phyloP scores from a whole-genome alignment of 192 early-diverging fungal species.

The Gamsiella multidivaricata region DNA sequence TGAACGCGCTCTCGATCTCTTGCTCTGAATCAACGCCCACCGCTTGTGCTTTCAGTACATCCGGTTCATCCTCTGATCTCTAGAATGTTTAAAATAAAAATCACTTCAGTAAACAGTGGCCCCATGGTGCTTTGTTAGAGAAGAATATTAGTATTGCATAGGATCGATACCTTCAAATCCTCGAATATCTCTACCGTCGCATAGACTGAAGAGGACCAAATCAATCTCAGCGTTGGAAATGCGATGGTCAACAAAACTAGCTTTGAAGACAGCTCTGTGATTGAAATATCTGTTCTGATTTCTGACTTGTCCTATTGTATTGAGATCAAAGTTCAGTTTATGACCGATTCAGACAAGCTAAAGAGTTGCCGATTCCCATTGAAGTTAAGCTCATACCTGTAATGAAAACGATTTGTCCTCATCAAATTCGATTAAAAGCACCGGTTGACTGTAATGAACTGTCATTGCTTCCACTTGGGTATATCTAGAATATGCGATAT shows the following conservation, averaged over 20 bases:
- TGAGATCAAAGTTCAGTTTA: conserved; percentile 2
- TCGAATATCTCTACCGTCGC: conserved; percentile 91
- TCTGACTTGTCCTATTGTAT: conserved; percentile 54
- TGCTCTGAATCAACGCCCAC: conserved; percentile 75
- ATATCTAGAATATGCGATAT: conserved; percentile 57
- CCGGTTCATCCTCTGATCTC: conserved; percentile 83
- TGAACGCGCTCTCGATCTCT: conserved; percentile 73
- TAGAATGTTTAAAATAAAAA: conserved; percentile 41
- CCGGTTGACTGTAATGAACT: conserved; percentile 79
- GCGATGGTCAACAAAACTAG: conserved; percentile 79
- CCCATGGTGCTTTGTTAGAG: background rate
- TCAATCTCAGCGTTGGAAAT: conserved; percentile 85
- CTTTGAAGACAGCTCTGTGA: conserved; percentile 77
- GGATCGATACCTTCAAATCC: conserved; percentile 78
- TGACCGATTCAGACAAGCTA: conserved; percentile 47
- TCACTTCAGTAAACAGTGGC: no score
- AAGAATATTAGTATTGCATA: no score
- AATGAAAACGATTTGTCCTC: conserved; percentile 83
- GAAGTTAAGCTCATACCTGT: conserved; percentile 68
- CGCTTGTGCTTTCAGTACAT: conserved; percentile 70
- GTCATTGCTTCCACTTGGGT: conserved; percentile 92
- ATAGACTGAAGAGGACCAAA: conserved; percentile 90
- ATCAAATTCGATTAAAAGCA: conserved; percentile 95
- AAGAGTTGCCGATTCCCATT: conserved; percentile 5
- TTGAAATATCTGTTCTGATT: conserved; percentile 65